Conservation (phyloP, 208 protist species). For the Leishmania amazonensis region DNA sequence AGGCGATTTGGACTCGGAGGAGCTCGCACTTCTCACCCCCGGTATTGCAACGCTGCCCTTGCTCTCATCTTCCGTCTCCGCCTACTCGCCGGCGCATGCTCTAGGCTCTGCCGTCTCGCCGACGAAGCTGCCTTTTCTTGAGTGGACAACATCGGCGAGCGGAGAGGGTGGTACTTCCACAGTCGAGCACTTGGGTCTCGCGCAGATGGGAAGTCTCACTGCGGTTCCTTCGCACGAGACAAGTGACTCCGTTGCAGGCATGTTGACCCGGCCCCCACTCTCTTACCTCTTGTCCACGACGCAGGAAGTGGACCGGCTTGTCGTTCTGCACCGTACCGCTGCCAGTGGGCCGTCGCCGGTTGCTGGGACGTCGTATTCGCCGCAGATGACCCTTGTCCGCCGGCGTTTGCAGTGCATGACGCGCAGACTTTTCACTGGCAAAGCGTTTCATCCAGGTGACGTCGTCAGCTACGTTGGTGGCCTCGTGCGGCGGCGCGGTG, state of each 20-base stretch:
- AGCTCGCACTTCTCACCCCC: conserved; percentile 11
- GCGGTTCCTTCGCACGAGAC: not conserved
- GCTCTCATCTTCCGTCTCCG: not conserved
- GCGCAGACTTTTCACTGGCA: conserved; percentile 68
- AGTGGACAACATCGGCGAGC: not conserved
- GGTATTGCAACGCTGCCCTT: not conserved
- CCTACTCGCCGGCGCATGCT: not conserved
- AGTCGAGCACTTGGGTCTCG: not conserved
- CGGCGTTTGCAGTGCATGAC: conserved; percentile 50
- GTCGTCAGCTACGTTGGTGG: conserved; percentile 78
- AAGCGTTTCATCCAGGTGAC: conserved; percentile 72
- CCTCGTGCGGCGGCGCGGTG: conserved; percentile 36
- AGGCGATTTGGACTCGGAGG: conserved; percentile 22
- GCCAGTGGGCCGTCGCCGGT: too few species aligned
- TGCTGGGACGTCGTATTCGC: conserved; percentile 5
- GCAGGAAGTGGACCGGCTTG: conserved; percentile 39
- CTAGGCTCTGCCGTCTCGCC: not conserved
- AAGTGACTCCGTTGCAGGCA: too few species aligned
- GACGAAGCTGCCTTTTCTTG: not conserved
- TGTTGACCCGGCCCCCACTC: conserved; percentile 9
- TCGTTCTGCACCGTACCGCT: conserved; percentile 16
- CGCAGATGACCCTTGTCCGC: conserved; percentile 19
- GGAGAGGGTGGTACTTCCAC: not conserved
- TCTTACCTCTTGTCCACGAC: conserved; percentile 13
- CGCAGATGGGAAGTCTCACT: too few species aligned